phyloP scores from a whole-genome alignment of 805 yeast species.

The Saccharomycopsis sp. region DNA sequence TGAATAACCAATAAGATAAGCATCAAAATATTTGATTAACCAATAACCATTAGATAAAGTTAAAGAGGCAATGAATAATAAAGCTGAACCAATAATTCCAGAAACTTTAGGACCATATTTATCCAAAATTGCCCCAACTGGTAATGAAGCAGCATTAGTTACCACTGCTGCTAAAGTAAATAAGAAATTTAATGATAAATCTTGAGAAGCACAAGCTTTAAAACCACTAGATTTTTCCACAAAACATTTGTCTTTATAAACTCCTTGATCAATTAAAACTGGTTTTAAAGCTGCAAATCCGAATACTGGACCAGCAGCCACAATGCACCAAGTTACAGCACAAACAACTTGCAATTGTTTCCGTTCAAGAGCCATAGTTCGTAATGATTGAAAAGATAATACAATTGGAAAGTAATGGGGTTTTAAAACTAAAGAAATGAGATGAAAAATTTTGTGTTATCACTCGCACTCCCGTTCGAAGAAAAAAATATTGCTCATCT shows the following conservation, averaged over 20 bases:
- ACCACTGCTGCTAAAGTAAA: constrained; percentile 82
- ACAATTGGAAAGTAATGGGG: too few relatives aligned
- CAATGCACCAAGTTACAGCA: constrained; percentile 77
- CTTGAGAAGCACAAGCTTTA: constrained; percentile 58
- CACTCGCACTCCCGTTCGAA: too few relatives aligned
- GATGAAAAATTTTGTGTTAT: too few relatives aligned
- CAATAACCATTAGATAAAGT: constrained; percentile 31
- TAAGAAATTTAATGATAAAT: constrained; percentile 67
- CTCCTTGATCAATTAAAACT: constrained; percentile 63
- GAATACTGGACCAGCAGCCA: constrained; percentile 89
- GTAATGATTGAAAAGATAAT: too few relatives aligned
- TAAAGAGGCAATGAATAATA: constrained; percentile 47
- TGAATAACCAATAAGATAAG: constrained; percentile 65
- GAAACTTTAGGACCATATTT: constrained; percentile 70
- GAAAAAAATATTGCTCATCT: too few relatives aligned
- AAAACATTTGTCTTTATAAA: constrained; percentile 55
- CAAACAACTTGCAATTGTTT: constrained; percentile 45
- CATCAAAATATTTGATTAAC: constrained; percentile 36
- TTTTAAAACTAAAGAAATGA: too few relatives aligned
- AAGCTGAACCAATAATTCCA: constrained; percentile 60
- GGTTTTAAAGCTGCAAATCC: constrained; percentile 96
- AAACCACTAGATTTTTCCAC: constrained; percentile 17
- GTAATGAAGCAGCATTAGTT: constrained; percentile 72
- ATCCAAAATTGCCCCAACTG: constrained; percentile 77
- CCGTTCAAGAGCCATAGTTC: too few relatives aligned